Evolutionary conservation across 805 yeast species (phyloP).

Genomic region (Suhomyces canberraensis): DNA sequence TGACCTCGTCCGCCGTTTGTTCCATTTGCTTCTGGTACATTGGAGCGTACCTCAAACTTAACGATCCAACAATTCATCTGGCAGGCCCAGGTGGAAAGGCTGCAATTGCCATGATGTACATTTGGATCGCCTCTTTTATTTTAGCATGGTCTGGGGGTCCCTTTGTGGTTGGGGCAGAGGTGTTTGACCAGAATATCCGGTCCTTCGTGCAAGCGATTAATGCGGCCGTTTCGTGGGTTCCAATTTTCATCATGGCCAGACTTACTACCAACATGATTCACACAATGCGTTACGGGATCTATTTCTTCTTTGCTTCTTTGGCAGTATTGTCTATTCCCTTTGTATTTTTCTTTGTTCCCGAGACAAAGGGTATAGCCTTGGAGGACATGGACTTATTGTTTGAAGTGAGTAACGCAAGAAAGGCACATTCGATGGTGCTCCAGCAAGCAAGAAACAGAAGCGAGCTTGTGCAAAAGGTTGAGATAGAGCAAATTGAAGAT

Average conservation of each 20-base stretch:
- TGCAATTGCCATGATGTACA: conserved; percentile 39
- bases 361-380: conserved; percentile 35
- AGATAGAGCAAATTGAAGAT: no score
- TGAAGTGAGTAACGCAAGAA: conserved; percentile 19
- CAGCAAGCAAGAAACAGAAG: conserved; percentile 14
- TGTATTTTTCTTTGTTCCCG: conserved; percentile 37
- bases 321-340: conserved; percentile 34
- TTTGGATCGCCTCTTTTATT: conserved; percentile 41
- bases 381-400: conserved; percentile 29
- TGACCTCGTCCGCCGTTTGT: conserved; percentile 33
- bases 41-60: conserved; percentile 33
- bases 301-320: conserved; percentile 35
- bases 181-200: conserved; percentile 39
- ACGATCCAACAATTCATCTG: conserved; percentile 27
- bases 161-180: conserved; percentile 38
- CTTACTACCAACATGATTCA: conserved; percentile 33
- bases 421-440: conserved; percentile 20
- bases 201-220: conserved; percentile 39
- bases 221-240: conserved; percentile 40
- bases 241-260: conserved; percentile 36
- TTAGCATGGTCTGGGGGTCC: conserved; percentile 42
- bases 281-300: conserved; percentile 34
- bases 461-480: conserved; percentile 12
- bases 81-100: conserved; percentile 40
- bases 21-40: conserved; percentile 38